phyloP scores from a whole-genome alignment of 768 basidiomycete genomes.

The Cystoderma amianthinum region DNA sequence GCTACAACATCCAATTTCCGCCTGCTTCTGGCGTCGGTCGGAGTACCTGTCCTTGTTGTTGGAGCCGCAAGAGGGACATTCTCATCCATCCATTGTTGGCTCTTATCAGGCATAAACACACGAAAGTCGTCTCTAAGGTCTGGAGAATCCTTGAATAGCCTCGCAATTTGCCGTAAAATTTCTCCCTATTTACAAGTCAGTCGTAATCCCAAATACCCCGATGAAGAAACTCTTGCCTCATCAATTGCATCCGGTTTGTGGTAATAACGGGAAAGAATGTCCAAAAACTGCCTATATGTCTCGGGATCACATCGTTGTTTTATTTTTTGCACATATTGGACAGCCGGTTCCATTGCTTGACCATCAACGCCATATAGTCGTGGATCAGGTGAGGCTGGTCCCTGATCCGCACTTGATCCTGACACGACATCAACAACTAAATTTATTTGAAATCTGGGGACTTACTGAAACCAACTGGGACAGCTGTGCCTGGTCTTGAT shows the following conservation, averaged over 20 bases:
- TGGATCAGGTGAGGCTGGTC: conserved; percentile 24
- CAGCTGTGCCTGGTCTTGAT: conserved; percentile 6
- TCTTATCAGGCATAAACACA: conserved; percentile 65
- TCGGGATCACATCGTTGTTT: conserved; percentile 91
- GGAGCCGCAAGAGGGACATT: conserved; percentile 18
- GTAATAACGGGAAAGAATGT: conserved; percentile 64
- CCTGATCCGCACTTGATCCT: conserved; percentile 3
- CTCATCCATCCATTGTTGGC: conserved; percentile 44
- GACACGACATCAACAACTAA: background rate
- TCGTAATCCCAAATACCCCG: no score
- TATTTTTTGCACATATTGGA: conserved; percentile 95
- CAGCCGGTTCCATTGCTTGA: conserved; percentile 65
- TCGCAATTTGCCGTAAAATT: conserved; percentile 60
- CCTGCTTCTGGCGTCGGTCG: conserved; percentile 32
- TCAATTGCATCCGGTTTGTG: conserved; percentile 53
- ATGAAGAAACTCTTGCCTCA: conserved; percentile 30
- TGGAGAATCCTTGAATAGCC: conserved; percentile 68
- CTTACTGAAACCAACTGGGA: background rate
- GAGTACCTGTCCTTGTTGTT: conserved; percentile 23
- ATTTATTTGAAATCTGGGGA: background rate
- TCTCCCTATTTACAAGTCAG: conserved; percentile 57
- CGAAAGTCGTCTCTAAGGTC: conserved; percentile 70
- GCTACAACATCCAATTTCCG: conserved; percentile 37
- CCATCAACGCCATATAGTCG: conserved; percentile 26
- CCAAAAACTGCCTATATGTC: conserved; percentile 74